Evolutionary conservation across 108 stramenopile genomes (phyloP), one percentile per base, ranked within the genome.

Genomic region (Skeletonema tropicum): DNA sequence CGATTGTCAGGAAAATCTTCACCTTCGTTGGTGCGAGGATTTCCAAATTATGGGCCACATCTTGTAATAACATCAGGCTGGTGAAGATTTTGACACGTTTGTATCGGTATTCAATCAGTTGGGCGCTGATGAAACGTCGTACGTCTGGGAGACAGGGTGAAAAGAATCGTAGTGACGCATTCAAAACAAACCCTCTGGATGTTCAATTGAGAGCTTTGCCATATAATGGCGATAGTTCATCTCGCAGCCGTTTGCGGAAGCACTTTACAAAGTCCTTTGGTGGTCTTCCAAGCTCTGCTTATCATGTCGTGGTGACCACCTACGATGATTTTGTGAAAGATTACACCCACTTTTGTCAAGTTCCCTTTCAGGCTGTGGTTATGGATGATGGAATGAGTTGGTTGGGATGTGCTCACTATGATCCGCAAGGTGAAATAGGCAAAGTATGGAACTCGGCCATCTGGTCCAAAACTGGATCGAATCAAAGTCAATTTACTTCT

Each of bases 321-420:
- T 95, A 92, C 66, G 46, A 80, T 2, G 66, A 74, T 21, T 88
- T 95, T 67, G 68, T 91, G 30, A 75, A 86, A 60, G 94, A 95
- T 63, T 95, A 88, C 62, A 55, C 84, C 2, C 91, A 95, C 65
- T 92, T 95, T 73, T 90, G 87, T 52, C 94, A 92, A 57, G 64
- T 91, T 66, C 88, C 92, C 10, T 93, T 90, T 68, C 89, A 92
- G 60, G 75, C 77, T 45, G 89, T 90, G 9, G 26, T 95, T 10
- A 48, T 95, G 72, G 94, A 95, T 65, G 89, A 95, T 52, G 92
- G 94, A 7, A 84, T 86, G 30, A 84, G 88, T 31, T 90, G 86
- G 88, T 70, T 95, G 86, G 87, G 86, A 29, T 88, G 86, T 42
- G 90, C 92, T 33, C 81, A 88, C 26, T 70, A 75, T 10, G 94